These are phyloP conservation scores for Hypoxylon sp. DNA, from an alignment of 2,329 filamentous ascomycete species.

Conservation along the genomic window DNA sequence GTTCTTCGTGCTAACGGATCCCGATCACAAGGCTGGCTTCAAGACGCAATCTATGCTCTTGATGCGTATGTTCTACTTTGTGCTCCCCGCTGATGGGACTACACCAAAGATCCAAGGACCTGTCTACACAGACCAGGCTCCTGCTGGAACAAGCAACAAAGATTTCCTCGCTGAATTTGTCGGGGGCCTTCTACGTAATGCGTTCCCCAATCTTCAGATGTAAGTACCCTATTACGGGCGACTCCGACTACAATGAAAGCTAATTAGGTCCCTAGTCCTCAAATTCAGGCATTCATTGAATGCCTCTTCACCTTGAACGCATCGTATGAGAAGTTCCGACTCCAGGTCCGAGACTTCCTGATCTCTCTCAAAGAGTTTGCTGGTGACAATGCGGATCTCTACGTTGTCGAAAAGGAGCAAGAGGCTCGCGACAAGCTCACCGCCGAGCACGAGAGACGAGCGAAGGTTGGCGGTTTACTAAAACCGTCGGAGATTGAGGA, in stretches of 20 bases:
- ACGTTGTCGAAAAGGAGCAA: constrained; percentile 93
- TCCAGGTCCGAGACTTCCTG: constrained; percentile 95
- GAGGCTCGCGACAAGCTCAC: constrained; percentile 87
- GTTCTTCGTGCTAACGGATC: constrained; percentile 97
- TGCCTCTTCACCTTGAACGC: constrained; percentile 90
- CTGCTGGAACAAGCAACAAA: constrained; percentile 86
- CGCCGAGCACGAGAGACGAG: constrained; percentile 89
- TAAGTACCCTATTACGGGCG: constrained; percentile 64
- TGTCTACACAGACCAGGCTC: constrained; percentile 90
- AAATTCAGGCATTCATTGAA: constrained; percentile 92
- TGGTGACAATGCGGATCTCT: constrained; percentile 94
- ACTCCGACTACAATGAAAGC: constrained; percentile 41
- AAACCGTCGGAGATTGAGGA: constrained; percentile 98
- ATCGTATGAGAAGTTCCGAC: constrained; percentile 93
- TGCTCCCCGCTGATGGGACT: constrained; percentile 78
- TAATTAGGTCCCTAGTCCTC: constrained; percentile 70
- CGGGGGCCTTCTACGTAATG: constrained; percentile 84
- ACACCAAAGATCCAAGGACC: constrained; percentile 91
- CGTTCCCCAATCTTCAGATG: constrained; percentile 93
- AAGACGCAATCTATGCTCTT: constrained; percentile 96
- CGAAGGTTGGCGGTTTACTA: constrained; percentile 94
- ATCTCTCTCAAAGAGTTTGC: constrained; percentile 98
- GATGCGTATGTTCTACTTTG: constrained; percentile 95
- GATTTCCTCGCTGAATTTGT: constrained; percentile 94
- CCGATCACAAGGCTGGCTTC: constrained; percentile 98